Base-by-base conservation (phyloP, 148 eudicot species). In the Nyssa sinensis region DNA sequence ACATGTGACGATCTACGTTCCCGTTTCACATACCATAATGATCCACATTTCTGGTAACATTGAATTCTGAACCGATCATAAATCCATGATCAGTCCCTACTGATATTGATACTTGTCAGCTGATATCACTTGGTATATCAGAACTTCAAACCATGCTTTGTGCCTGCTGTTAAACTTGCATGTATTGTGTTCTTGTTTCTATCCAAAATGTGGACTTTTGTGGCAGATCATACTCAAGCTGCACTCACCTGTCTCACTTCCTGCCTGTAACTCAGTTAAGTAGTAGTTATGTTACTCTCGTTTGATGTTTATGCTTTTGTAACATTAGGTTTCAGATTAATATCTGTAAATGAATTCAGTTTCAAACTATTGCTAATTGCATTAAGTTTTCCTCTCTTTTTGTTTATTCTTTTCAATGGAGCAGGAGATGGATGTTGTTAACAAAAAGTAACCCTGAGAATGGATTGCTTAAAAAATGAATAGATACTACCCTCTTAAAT, bases 211-310 rank as follows among this genome's bases (percentile, higher is more conserved):
- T n/a, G n/a, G n/a, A n/a, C n/a, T n/a, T 70, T 44, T 35, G 12
- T 57, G 73, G 39, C 73, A 70, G 73, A 57, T 70, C 19, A 32
- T 32, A 4, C 64, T 70, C 29, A 70, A 47, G 63, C 30, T 70
- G 44, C 73, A 70, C 12, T 23, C 73, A 57, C 63, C 73, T 10
- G 12, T 37, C 64, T 57, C 60, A 70, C n/a, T 1, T 44, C 70
- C 58, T 13, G 32, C 55, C 9, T 37, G n/a, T 24, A 21, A 64
- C 31, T 30, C 69, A 65, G 49, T 37, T 24, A 23, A 34, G 17
- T 35, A 24, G 24, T 33, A 16, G 67, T 64, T 64, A 31, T 31
- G n/a, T 64, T 31, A 2, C 41, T 64, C 41, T 32, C 11, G 32
- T 41, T 19, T 33, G 17, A 49, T 32, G 24, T 32, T 64, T 35